Percentiles rank a stretch among this genome's conserved stretches.
These are phyloP conservation scores for Crithidia fasciculata DNA, from an alignment of 208 protist genomes.

Conservation along the genomic window DNA sequence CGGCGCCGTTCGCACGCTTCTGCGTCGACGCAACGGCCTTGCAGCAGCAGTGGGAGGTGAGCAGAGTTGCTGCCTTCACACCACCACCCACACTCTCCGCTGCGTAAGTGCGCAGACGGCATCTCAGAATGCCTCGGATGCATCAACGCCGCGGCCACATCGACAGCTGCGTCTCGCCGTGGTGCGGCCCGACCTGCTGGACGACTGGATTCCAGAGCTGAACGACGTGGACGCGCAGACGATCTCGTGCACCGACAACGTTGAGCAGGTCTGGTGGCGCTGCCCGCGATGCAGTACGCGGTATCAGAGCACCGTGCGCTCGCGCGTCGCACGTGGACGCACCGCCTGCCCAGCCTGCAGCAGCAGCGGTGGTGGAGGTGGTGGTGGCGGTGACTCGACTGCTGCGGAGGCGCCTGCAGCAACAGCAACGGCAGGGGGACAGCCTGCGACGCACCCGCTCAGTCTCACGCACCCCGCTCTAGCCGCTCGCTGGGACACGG, in stretches of 20 bases:
- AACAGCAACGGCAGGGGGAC: background rate
- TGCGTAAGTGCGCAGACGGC: no score
- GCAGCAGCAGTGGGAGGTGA: background rate
- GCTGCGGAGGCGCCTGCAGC: background rate
- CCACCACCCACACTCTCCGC: no score
- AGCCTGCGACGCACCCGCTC: conserved; percentile 22
- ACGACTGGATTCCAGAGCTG: conserved; percentile 83
- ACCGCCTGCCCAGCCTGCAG: conserved; percentile 61
- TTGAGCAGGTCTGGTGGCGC: conserved; percentile 51
- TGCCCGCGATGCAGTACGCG: conserved; percentile 49
- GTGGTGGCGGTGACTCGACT: background rate
- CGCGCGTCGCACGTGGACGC: conserved; percentile 40
- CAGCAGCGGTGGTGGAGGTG: background rate
- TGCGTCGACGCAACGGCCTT: conserved; percentile 4
- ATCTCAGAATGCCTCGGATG: background rate
- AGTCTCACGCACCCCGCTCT: conserved; percentile 52
- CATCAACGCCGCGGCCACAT: background rate
- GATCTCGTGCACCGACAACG: conserved; percentile 37
- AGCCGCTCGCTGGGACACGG: conserved; percentile 52
- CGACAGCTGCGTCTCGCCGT: conserved; percentile 49
- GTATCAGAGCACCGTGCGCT: conserved; percentile 64
- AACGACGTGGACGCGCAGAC: conserved; percentile 72
- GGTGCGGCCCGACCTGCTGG: conserved; percentile 76
- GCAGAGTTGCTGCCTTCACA: no score
- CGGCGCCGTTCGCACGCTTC: background rate